Percentiles rank a stretch among this genome's conserved stretches.
Evolutionary conservation across 768 basidiomycete genomes (phyloP).

Genomic region (Termitomyces sp.): DNA sequence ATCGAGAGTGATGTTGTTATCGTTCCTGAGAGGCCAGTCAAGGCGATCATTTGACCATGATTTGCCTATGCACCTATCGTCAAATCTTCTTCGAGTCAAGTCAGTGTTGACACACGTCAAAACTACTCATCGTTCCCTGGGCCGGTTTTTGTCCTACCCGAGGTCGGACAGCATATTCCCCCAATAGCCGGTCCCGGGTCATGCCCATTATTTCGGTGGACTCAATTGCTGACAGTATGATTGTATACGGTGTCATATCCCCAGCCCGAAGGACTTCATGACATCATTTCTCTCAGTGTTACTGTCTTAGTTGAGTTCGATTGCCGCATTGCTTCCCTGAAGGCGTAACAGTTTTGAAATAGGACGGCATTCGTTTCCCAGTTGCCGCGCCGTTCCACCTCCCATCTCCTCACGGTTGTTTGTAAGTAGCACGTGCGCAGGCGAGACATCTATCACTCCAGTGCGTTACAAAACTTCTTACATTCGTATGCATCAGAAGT

Average conservation of each 20-base stretch:
- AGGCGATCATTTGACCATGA: not conserved
- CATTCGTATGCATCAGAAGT: conserved; percentile 7
- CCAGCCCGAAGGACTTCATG: not conserved
- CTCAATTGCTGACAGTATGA: not conserved
- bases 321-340: conserved; percentile 6
- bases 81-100: not conserved
- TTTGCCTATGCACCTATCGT: not conserved
- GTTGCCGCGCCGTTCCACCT: conserved; percentile 4
- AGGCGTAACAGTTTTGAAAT: conserved; percentile 7
- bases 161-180: not conserved
- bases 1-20: not conserved
- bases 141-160: not conserved
- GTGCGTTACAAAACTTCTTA: conserved; percentile 2
- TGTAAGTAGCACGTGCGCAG: conserved; percentile 10
- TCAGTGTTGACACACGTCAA: not conserved
- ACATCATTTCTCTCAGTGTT: conserved; percentile 9
- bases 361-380: conserved; percentile 10
- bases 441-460: not conserved
- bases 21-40: not conserved
- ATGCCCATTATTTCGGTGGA: conserved; percentile 1
- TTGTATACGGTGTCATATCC: conserved; percentile 9
- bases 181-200: not conserved
- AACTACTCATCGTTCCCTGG: not conserved
- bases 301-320: conserved; percentile 1
- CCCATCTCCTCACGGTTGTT: conserved; percentile 11